phyloP scores from a whole-genome alignment of 163 green algal genomes.

The Scenedesmus sp. region DNA sequence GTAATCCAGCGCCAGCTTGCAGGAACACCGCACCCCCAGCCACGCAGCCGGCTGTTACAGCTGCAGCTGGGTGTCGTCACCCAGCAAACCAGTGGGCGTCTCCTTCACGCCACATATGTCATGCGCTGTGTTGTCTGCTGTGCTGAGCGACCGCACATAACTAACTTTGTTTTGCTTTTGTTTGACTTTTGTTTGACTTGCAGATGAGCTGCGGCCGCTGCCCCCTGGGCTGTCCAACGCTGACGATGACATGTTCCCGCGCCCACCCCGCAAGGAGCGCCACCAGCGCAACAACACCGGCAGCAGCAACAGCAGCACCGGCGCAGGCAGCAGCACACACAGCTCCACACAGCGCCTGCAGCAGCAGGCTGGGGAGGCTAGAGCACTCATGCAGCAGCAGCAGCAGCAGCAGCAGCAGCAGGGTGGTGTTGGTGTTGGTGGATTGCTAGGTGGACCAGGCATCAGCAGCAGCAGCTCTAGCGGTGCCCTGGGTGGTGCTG shows the following conservation, averaged over 20 bases:
- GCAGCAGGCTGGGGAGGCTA: background rate
- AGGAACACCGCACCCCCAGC: too few relatives aligned
- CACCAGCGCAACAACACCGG: background rate
- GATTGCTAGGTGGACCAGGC: background rate
- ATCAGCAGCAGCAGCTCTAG: constrained; percentile 36
- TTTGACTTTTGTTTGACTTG: background rate
- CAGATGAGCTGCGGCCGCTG: constrained; percentile 22
- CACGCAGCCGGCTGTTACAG: background rate
- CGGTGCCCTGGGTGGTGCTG: background rate
- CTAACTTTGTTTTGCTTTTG: too few relatives aligned
- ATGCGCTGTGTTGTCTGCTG: background rate
- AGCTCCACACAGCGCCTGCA: background rate
- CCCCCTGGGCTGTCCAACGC: background rate
- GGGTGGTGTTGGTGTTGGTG: background rate
- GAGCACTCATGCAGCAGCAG: background rate
- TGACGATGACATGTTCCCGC: background rate
- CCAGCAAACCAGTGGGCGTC: background rate
- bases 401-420: background rate
- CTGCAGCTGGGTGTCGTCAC: background rate
- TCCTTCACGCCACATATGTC: background rate
- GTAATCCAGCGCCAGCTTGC: too few relatives aligned
- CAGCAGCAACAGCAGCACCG: background rate
- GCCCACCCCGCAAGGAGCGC: background rate
- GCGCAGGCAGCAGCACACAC: background rate
- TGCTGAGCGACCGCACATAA: background rate